Evolutionary conservation across 768 basidiomycete genomes (phyloP), one percentile per base, ranked within the genome.

Genomic region (Collybia nuda): DNA sequence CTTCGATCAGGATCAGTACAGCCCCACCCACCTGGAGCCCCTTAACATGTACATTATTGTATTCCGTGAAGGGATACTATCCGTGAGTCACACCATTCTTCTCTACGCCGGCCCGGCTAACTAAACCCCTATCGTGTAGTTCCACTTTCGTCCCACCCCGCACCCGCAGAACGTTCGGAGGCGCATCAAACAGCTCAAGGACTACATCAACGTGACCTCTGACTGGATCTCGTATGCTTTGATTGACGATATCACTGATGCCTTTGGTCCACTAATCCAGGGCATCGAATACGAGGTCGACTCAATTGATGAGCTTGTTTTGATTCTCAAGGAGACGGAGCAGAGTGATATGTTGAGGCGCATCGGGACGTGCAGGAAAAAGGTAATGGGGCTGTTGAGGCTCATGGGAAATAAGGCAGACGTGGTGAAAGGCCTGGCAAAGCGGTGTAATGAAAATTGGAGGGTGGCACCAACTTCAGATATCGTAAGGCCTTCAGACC

Each of bases 151-250:
- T 21, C 91, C 93, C 4, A 98, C 97, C 0, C 92, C 97, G 0
- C 97, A 99, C 60, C 95, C 97, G 0, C 94, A 97, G 66, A 98
- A 96, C 65, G 97, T 99, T 37, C 90, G 97, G 14, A 81, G 97
- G 38, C 90, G 97, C 37, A 99, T 99, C 62, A 98, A 97, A 70
- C 97, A 98, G 65, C 88, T 99, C 55, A 97, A 94, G 65, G 97
- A 99, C 75, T 98, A 98, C 72, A 98, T 99, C 67, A 88, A 81
- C 56, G 97, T 98, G 62, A 98, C 97, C 7, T 96, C 95, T 3
- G 97, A 99, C 72, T 99, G 97, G 97, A 99, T 99, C 57, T 98
- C 95, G 4, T 99, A 99, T 61, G 97, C 97, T 8, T 82, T 99
- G 52, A 99, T 99, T 63, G 97, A 99, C 71, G 97, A 99, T 70